Base-by-base conservation (phyloP, 2,329 filamentous ascomycete species). In the Grosmannia serpens region DNA sequence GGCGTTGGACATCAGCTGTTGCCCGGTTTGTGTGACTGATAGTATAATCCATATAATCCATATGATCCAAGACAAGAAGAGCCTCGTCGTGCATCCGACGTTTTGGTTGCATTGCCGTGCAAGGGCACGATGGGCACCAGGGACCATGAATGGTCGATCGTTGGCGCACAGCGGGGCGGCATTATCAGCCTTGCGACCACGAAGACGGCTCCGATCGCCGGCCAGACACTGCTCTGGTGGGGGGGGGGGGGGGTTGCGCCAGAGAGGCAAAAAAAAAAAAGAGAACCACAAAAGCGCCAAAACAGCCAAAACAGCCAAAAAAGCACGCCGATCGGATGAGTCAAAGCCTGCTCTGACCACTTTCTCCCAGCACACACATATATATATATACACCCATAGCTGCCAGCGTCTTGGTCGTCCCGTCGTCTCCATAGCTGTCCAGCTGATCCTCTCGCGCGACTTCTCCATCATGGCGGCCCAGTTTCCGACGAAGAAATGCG, bases 401-500 rank as follows among this genome's bases (percentile, higher is more conserved):
- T 8, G 33, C 13, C 33, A 11, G 10, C 44, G 10, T 47, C 44
- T 47, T 15, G 20, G 20, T 10, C 49, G 46, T 10, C n/a, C 47
- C 27, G 33, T 35, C 29, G 24, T 51, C 47, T 31, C 17, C 35
- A 2, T 15, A 20, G 33, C 35, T 11, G 17, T 17, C 5, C 17
- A 3, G n/a, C 26, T 8, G 33, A 20, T 31, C n/a, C 13, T 31
- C 22, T 20, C 27, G 17, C 52, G 29, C 17, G 17, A 26, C 7
- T 38, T 20, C 6, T 31, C 13, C 15, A 46, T 26, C 52, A 64
- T 64, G 62, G 56, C 60, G 15, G 22, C 58, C 27, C 55, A 51
- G 17, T 62, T 65, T 24, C 63, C 63, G 8, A 60, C 57, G 24
- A 65, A 65, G 63, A 65, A 65, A 55, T 63, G 61, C 59, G 63